Evolutionary conservation across 108 stramenopile species (phyloP).

Genomic region (Craspedostauros australis): DNA sequence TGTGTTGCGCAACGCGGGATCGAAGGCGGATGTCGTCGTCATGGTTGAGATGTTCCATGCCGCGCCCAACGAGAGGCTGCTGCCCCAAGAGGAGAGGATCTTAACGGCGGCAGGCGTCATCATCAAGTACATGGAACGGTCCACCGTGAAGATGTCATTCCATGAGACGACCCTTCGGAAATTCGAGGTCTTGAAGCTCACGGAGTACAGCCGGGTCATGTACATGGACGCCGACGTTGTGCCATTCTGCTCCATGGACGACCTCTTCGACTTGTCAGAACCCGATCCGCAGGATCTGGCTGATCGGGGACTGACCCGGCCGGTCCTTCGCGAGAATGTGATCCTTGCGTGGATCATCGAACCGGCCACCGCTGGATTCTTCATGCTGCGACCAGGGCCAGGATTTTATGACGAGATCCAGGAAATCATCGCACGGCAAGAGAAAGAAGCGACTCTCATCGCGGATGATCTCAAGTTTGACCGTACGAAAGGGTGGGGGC

Average conservation of each 20-base stretch:
- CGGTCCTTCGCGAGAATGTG: conserved; percentile 30
- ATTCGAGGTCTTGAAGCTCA: conserved; percentile 44
- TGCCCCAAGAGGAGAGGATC: conserved; percentile 24
- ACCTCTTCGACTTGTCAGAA: conserved; percentile 41
- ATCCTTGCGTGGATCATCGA: conserved; percentile 29
- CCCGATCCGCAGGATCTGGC: not conserved
- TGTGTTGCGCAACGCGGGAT: conserved; percentile 22
- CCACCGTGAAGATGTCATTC: conserved; percentile 21
- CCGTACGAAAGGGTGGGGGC: no score
- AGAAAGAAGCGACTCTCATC: no score
- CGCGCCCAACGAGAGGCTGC: conserved; percentile 3
- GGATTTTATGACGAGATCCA: no score
- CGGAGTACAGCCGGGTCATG: conserved; percentile 56
- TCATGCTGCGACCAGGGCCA: no score
- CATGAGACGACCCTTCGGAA: conserved; percentile 39
- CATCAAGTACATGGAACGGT: conserved; percentile 27
- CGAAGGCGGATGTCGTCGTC: conserved; percentile 32
- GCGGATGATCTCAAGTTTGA: no score
- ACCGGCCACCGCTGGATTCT: conserved; percentile 41
- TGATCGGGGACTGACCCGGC: no score
- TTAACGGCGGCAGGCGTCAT: conserved; percentile 17
- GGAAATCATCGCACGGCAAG: no score
- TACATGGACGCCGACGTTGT: conserved; percentile 70
- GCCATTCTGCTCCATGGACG: conserved; percentile 54
- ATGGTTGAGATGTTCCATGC: conserved; percentile 31